phyloP scores from a whole-genome alignment of 2,329 filamentous ascomycete species.

The Colletotrichum kahawae region DNA sequence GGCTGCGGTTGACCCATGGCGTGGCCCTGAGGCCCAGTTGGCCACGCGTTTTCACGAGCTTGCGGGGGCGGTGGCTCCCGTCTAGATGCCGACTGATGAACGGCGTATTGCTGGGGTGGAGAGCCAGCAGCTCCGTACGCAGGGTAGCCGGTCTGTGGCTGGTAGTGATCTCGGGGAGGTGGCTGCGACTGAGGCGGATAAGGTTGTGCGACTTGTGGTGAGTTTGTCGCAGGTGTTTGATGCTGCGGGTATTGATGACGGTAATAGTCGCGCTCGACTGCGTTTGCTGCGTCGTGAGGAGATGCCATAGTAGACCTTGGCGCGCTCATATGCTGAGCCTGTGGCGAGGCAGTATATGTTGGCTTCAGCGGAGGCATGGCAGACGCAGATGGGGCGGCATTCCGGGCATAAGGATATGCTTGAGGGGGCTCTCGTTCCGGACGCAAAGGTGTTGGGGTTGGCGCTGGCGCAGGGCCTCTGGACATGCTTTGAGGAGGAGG shows the following conservation, averaged over 20 bases:
- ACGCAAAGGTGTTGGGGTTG: slow-evolving; percentile 46
- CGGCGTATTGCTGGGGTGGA: slow-evolving; percentile 60
- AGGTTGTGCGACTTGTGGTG: slow-evolving; percentile 52
- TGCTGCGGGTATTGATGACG: slow-evolving; percentile 40
- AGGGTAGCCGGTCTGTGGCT: slow-evolving; percentile 47
- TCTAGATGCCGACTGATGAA: slow-evolving; percentile 49
- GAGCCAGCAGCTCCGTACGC: slow-evolving; percentile 50
- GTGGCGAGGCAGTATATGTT: slow-evolving; percentile 54
- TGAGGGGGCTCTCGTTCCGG: slow-evolving; percentile 54
- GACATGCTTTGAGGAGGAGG: slow-evolving; percentile 54
- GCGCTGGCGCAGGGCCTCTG: slow-evolving; percentile 41
- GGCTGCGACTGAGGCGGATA: slow-evolving; percentile 47
- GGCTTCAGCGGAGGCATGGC: slow-evolving; percentile 63
- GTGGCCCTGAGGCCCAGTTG: slow-evolving; percentile 27
- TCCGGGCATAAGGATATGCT: slow-evolving; percentile 52
- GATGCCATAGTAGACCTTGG: slow-evolving; percentile 49
- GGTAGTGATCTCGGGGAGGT: slow-evolving; percentile 41
- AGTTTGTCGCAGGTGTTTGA: slow-evolving; percentile 44
- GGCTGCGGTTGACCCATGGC: slow-evolving; percentile 29
- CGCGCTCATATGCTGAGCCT: slow-evolving; percentile 49
- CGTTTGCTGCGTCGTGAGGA: slow-evolving; percentile 42
- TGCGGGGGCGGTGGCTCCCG: slow-evolving; percentile 44
- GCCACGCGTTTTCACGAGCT: slow-evolving; percentile 41
- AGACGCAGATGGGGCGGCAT: slow-evolving; percentile 41
- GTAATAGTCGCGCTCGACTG: slow-evolving; percentile 55